A percentile compares a stretch with the other conserved stretches of the same genome.
These are phyloP conservation scores for Cardamine occulta DNA, from an alignment of 345 rosid genomes.

Conservation along the genomic window DNA sequence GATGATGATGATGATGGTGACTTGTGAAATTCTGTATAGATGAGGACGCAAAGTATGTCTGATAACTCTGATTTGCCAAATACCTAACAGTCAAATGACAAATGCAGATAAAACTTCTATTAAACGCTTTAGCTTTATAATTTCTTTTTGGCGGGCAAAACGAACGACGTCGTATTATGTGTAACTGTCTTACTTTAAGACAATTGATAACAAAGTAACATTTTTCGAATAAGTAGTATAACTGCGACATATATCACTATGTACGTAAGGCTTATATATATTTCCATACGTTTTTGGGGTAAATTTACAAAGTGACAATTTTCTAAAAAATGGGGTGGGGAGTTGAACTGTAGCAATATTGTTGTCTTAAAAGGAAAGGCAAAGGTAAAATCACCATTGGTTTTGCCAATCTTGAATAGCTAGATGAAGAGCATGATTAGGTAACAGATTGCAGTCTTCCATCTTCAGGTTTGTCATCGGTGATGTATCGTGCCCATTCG, in stretches of 20 bases:
- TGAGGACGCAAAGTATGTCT: slow-evolving; percentile 37
- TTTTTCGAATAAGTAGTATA: slow-evolving; percentile 5
- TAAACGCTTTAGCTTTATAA: slow-evolving; percentile 1
- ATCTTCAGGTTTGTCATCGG: slow-evolving; percentile 93
- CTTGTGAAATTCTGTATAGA: slow-evolving; percentile 16
- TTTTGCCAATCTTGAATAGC: slow-evolving; percentile 89
- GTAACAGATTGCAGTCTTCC: slow-evolving; percentile 68
- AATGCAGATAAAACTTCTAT: slow-evolving; percentile 14
- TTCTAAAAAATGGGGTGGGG: slow-evolving; percentile 17
- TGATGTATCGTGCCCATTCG: slow-evolving; percentile 78
- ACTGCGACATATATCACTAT: slow-evolving; percentile 11
- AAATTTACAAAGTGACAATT: slow-evolving; percentile 38
- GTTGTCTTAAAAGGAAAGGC: slow-evolving; percentile 7
- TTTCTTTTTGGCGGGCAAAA: slow-evolving; percentile 13
- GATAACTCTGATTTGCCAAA: slow-evolving; percentile 8
- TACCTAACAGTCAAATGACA: slow-evolving; percentile 43
- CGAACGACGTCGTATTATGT: not conserved
- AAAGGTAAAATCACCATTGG: slow-evolving; percentile 48
- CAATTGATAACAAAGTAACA: not conserved
- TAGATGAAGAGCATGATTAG: slow-evolving; percentile 77
- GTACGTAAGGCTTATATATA: slow-evolving; percentile 13
- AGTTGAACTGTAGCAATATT: slow-evolving; percentile 2
- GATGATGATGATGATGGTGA: not conserved
- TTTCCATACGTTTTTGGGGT: slow-evolving; percentile 10
- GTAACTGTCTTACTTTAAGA: not conserved